phyloP scores from a whole-genome alignment of 2,329 filamentous ascomycete genomes.

The Aspergillus fumigatiaffinis region DNA sequence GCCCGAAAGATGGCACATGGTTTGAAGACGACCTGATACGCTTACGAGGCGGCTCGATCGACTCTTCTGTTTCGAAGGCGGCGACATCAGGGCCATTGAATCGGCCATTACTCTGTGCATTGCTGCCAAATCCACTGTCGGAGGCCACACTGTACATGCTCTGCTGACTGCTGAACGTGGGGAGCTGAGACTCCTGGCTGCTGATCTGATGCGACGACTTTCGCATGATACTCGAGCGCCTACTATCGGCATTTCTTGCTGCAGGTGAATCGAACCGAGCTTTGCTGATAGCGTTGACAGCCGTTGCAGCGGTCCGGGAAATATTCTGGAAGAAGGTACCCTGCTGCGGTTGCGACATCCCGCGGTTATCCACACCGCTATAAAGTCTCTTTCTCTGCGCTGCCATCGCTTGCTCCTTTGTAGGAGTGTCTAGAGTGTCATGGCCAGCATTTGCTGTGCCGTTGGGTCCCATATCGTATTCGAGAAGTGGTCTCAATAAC shows the following conservation, averaged over 20 bases:
- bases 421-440: conserved; percentile 84
- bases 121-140: conserved; percentile 66
- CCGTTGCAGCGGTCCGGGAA: conserved; percentile 85
- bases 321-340: conserved; percentile 98
- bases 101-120: conserved; percentile 55
- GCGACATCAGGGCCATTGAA: conserved; percentile 34
- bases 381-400: conserved; percentile 91
- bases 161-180: conserved; percentile 71
- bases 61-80: conserved; percentile 51
- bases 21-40: conserved; percentile 60
- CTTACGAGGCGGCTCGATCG: conserved; percentile 76
- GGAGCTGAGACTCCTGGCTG: conserved; percentile 62
- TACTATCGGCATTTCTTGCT: conserved; percentile 61
- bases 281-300: conserved; percentile 94
- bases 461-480: conserved; percentile 48
- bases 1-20: conserved; percentile 35
- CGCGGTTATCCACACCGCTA: conserved; percentile 67
- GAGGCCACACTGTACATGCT: conserved; percentile 66
- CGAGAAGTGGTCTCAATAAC: conserved; percentile 44
- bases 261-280: conserved; percentile 86
- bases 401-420: conserved; percentile 98
- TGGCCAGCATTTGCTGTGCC: conserved; percentile 65
- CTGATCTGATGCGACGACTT: conserved; percentile 62
- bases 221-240: conserved; percentile 65
- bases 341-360: conserved; percentile 58